Evolutionary conservation across 1,139 yeast genomes (phyloP).

Genomic region (Diutina neorugosa): DNA sequence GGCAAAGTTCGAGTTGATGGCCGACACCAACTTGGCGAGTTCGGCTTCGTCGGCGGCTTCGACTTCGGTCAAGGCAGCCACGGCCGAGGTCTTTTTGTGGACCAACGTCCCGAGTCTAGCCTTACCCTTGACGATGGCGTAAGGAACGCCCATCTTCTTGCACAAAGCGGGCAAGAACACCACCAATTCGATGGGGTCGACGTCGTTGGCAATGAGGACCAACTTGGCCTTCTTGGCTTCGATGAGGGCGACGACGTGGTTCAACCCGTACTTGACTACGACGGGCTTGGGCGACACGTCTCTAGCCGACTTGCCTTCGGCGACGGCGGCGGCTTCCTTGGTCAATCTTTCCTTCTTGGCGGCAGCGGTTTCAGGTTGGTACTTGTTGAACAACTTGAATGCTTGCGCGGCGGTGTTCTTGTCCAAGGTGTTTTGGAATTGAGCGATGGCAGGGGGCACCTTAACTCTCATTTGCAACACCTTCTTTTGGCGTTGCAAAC

Average conservation of each 20-base stretch:
- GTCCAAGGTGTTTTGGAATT: conserved; percentile 90
- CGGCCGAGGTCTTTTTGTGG: conserved; percentile 94
- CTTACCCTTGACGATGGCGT: conserved; percentile 97
- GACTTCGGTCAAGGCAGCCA: conserved; percentile 94
- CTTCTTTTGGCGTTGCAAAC: conserved; percentile 96
- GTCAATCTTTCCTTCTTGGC: conserved; percentile 98
- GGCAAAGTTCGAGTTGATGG: conserved; percentile 83
- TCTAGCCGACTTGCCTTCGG: conserved; percentile 93
- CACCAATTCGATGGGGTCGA: conserved; percentile 96
- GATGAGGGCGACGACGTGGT: conserved; percentile 92
- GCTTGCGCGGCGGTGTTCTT: conserved; percentile 97
- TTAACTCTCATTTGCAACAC: conserved; percentile 87
- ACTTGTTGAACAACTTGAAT: conserved; percentile 93
- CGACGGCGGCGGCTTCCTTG: conserved; percentile 97
- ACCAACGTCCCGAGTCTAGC: conserved; percentile 97
- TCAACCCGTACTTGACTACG: conserved; percentile 93
- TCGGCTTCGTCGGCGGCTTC: conserved; percentile 88
- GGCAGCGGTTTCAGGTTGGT: conserved; percentile 94
- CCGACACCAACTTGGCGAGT: conserved; percentile 81
- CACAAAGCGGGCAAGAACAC: conserved; percentile 95
- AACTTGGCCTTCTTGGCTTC: conserved; percentile 92
- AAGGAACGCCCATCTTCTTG: conserved; percentile 98
- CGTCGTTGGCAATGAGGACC: conserved; percentile 95
- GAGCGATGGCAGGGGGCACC: conserved; percentile 97
- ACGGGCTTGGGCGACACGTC: conserved; percentile 94